A percentile compares a stretch with the other conserved stretches of the same genome.
Conservation (phyloP, 1,284 basidiomycete genomes). For the Melanopsichium pennsylvanicum region DNA sequence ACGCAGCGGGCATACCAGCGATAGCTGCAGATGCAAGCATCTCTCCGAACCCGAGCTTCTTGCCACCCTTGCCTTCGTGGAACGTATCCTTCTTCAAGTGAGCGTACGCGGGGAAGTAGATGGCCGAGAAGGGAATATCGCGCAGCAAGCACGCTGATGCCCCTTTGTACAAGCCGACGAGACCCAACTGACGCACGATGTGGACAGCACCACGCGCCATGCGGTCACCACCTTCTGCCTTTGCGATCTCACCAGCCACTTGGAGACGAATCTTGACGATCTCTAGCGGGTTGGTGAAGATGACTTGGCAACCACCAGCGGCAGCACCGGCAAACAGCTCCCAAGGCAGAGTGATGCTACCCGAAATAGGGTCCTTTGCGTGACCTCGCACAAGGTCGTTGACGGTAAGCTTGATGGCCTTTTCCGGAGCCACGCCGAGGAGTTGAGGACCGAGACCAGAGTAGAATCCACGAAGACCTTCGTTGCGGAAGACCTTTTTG, state of each 20-base stretch:
- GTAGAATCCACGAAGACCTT: constrained; percentile 92
- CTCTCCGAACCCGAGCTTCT: constrained; percentile 89
- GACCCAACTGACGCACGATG: constrained; percentile 89
- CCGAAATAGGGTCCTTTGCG: constrained; percentile 91
- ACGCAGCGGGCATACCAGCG: constrained; percentile 86
- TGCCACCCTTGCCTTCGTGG: constrained; percentile 92
- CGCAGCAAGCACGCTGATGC: constrained; percentile 82
- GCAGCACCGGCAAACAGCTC: constrained; percentile 90
- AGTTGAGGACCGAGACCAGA: constrained; percentile 94
- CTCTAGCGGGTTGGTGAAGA: constrained; percentile 94
- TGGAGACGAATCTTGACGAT: constrained; percentile 91
- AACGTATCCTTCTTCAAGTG: constrained; percentile 86
- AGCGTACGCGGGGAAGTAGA: constrained; percentile 70
- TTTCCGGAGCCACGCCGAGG: constrained; percentile 96
- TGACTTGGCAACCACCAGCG: constrained; percentile 95
- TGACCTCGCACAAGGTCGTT: constrained; percentile 88
- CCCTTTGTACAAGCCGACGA: constrained; percentile 91
- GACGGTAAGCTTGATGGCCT: constrained; percentile 91
- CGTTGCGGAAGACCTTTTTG: constrained; percentile 90
- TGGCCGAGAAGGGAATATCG: constrained; percentile 83
- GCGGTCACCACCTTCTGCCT: constrained; percentile 75
- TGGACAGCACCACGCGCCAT: constrained; percentile 85
- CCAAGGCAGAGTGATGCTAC: constrained; percentile 84
- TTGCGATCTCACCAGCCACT: constrained; percentile 92
- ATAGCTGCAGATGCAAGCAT: constrained; percentile 81